A percentile compares a stretch with the other conserved stretches of the same genome.
Conservation (phyloP, 805 yeast genomes). For the Saturnispora silvae region DNA sequence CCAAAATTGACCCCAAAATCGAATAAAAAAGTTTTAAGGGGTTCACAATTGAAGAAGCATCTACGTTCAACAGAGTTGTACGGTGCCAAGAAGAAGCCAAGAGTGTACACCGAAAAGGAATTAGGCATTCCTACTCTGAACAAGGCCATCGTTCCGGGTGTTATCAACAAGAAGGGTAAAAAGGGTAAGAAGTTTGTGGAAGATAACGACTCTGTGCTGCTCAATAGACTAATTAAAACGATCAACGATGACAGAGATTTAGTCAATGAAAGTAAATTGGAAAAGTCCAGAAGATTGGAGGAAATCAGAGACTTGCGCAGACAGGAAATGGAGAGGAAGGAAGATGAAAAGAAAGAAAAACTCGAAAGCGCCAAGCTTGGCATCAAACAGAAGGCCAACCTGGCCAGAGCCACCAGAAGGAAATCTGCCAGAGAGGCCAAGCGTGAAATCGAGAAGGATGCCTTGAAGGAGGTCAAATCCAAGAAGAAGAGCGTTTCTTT, state of each 20-base stretch:
- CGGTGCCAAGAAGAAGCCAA: conserved; percentile 49
- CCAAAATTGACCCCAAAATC: conserved; percentile 56
- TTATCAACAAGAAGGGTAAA: conserved; percentile 57
- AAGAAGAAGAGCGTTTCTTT: conserved; percentile 40
- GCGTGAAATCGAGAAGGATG: conserved; percentile 17
- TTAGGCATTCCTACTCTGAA: conserved; percentile 71
- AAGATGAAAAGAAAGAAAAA: conserved; percentile 54
- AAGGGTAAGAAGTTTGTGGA: conserved; percentile 74
- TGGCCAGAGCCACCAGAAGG: conserved; percentile 61
- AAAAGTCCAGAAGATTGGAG: conserved; percentile 80
- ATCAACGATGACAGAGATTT: conserved; percentile 77
- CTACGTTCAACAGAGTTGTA: conserved; percentile 55
- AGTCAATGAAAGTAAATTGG: conserved; percentile 78
- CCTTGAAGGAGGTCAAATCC: conserved; percentile 17
- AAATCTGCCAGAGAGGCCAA: conserved; percentile 33
- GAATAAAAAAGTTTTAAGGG: conserved; percentile 36
- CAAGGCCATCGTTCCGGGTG: conserved; percentile 79
- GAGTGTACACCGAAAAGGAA: conserved; percentile 65
- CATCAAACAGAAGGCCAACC: conserved; percentile 58
- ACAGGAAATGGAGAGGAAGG: conserved; percentile 79
- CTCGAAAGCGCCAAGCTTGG: conserved; percentile 71
- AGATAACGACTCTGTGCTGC: conserved; percentile 51
- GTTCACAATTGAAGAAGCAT: conserved; percentile 50
- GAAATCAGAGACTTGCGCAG: conserved; percentile 80
- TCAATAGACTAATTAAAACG: conserved; percentile 63